Conservation (phyloP, 176 grass and related monocot species). For the Avena insularis region DNA sequence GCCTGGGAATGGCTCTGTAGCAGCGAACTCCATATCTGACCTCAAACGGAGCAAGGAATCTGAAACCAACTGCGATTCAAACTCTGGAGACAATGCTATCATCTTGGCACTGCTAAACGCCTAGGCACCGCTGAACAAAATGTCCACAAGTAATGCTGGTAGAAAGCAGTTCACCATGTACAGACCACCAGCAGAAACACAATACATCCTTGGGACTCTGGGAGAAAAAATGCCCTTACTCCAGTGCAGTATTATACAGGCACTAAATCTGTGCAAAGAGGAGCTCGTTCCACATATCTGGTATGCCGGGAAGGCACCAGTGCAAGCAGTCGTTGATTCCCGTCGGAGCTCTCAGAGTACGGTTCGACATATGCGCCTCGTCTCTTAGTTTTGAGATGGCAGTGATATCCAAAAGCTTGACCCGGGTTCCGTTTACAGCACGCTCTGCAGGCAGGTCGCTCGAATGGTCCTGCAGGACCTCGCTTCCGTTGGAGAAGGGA, state of each 20-base stretch:
- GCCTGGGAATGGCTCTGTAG: constrained; percentile 39
- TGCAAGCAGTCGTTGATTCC: constrained; percentile 89
- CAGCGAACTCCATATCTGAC: constrained; percentile 28
- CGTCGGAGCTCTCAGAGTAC: constrained; percentile 55
- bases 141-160: constrained; percentile 5
- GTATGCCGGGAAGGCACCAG: constrained; percentile 97
- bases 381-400: constrained; percentile 80
- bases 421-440: constrained; percentile 72
- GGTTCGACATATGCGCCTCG: constrained; percentile 91
- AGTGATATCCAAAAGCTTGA: constrained; percentile 93
- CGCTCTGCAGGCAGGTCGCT: constrained; percentile 61
- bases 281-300: constrained; percentile 94
- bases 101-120: constrained; percentile 6
- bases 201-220: neutral
- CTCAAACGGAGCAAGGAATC: neutral
- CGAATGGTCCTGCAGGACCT: constrained; percentile 74
- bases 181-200: neutral
- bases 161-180: neutral
- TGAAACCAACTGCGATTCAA: constrained; percentile 17
- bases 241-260: neutral
- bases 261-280: constrained; percentile 89
- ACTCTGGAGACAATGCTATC: constrained; percentile 5
- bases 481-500: constrained; percentile 70
- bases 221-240: constrained; percentile 20
- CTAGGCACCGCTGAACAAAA: constrained; percentile 27